Evolutionary conservation across 2,329 filamentous ascomycete species (phyloP).

Genomic region (Monosporascus sp.): DNA sequence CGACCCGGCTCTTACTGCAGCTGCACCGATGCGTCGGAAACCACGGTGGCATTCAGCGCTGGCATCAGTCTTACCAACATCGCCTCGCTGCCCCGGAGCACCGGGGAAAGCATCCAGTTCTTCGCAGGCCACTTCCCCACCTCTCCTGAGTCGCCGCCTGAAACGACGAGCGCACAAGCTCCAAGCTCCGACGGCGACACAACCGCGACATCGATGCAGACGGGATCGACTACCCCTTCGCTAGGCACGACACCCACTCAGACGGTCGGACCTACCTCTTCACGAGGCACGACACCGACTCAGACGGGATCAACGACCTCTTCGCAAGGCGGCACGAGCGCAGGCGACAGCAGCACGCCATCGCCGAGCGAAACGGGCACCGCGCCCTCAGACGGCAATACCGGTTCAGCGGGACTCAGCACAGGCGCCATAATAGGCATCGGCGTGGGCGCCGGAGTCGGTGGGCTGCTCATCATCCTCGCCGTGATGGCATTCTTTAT

Average conservation of each 20-base stretch:
- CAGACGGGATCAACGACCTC: too few species aligned
- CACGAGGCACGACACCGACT: too few species aligned
- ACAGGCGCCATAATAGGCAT: conserved; percentile 7
- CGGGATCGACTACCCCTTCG: background rate
- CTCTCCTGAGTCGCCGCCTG: background rate
- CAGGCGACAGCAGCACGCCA: too few species aligned
- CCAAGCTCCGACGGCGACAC: background rate
- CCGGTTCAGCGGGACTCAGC: background rate
- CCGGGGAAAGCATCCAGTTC: conserved; percentile 15
- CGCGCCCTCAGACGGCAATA: too few species aligned
- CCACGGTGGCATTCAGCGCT: conserved; percentile 17
- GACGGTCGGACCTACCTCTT: too few species aligned
- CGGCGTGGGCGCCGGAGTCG: conserved; percentile 7
- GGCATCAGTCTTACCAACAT: conserved; percentile 6
- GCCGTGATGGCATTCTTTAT: background rate
- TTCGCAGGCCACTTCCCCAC: conserved; percentile 8
- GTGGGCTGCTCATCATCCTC: conserved; percentile 3
- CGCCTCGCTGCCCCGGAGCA: conserved; percentile 12
- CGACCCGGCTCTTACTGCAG: conserved; percentile 14
- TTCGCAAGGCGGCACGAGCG: too few species aligned
- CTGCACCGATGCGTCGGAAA: conserved; percentile 13
- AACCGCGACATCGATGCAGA: background rate
- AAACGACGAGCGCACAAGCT: background rate
- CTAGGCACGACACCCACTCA: background rate
- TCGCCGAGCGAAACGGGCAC: too few species aligned